These are phyloP conservation scores for Triticum turgidum DNA, from an alignment of 176 grass and related monocot genomes.

Conservation along the genomic window DNA sequence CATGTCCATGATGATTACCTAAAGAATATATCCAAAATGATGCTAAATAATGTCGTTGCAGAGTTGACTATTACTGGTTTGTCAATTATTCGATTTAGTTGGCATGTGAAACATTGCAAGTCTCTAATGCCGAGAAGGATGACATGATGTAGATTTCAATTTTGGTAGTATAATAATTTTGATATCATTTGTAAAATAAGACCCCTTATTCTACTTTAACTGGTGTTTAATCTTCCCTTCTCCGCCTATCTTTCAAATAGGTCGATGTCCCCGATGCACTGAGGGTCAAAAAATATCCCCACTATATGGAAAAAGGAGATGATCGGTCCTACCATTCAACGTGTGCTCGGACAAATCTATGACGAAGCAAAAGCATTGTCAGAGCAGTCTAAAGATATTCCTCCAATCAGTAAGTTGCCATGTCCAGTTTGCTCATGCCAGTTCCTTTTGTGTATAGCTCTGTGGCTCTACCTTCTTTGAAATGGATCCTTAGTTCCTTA, in stretches of 20 bases:
- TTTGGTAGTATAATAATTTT: not conserved
- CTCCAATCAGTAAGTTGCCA: too few species aligned
- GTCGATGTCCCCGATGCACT: constrained; percentile 2
- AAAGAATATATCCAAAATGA: not conserved
- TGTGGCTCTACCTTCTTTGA: too few species aligned
- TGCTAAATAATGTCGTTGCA: not conserved
- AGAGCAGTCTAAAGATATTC: too few species aligned
- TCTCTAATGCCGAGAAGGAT: not conserved
- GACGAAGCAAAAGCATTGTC: too few species aligned
- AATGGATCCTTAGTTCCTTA: too few species aligned
- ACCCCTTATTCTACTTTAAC: not conserved
- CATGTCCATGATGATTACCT: not conserved
- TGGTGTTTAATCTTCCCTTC: too few species aligned
- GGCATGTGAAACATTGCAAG: not conserved
- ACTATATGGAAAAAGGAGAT: too few species aligned
- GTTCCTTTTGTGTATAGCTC: too few species aligned
- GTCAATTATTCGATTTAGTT: not conserved
- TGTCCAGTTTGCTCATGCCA: too few species aligned
- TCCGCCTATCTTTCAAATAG: not conserved
- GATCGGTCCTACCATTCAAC: too few species aligned
- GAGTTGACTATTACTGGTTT: not conserved
- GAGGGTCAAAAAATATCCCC: too few species aligned
- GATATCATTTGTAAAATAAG: not conserved
- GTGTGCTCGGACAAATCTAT: too few species aligned
- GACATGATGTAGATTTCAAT: not conserved